Evolutionary conservation across 2,329 filamentous ascomycete genomes (phyloP).

Genomic region (Claviceps pazoutovae): DNA sequence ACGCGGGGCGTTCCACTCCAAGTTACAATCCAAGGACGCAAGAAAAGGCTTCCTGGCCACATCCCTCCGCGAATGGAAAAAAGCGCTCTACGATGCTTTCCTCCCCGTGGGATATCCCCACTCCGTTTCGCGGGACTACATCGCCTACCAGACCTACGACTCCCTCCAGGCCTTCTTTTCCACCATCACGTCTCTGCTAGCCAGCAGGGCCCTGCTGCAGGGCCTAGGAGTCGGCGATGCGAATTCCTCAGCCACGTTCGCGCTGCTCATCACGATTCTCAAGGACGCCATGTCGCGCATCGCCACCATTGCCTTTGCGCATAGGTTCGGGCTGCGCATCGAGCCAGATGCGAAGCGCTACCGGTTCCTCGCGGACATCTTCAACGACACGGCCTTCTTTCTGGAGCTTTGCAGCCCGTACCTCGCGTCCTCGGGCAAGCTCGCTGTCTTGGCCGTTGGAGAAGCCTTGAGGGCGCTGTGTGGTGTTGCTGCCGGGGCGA

Average conservation of each 20-base stretch:
- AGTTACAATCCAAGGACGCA: constrained; percentile 13
- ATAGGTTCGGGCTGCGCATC: constrained; percentile 65
- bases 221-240: constrained; percentile 73
- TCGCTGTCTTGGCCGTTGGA: constrained; percentile 34
- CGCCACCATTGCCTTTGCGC: constrained; percentile 76
- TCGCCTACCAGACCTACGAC: constrained; percentile 57
- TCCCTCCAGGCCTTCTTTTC: constrained; percentile 76
- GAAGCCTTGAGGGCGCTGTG: constrained; percentile 51
- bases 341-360: constrained; percentile 88
- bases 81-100: constrained; percentile 51
- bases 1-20: neutral
- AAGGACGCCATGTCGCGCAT: constrained; percentile 71
- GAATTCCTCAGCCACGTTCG: constrained; percentile 62
- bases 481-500: constrained; percentile 78
- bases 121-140: constrained; percentile 74
- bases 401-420: constrained; percentile 72
- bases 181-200: constrained; percentile 65
- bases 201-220: constrained; percentile 69
- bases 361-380: constrained; percentile 71
- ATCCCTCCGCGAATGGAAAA: constrained; percentile 21
- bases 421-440: constrained; percentile 42
- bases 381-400: constrained; percentile 77
- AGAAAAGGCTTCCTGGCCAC: constrained; percentile 14
- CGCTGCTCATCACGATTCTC: constrained; percentile 68
- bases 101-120: constrained; percentile 79